Evolutionary conservation across 768 basidiomycete genomes (phyloP).

Genomic region (Leccinum sublutescens): DNA sequence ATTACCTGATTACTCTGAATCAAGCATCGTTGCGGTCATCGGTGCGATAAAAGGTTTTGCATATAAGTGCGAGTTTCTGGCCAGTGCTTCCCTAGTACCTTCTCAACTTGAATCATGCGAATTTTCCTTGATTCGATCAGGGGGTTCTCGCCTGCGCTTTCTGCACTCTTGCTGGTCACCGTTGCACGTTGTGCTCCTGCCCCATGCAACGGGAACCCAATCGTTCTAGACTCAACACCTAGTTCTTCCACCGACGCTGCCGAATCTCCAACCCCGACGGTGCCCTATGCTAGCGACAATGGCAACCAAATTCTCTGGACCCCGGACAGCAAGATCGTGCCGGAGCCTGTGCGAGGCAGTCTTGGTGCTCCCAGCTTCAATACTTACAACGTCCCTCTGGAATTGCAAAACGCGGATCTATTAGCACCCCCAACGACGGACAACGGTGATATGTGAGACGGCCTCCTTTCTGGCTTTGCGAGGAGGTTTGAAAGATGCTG

Average conservation of each 20-base stretch:
- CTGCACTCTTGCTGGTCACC: conserved; percentile 4
- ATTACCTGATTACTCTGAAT: neutral
- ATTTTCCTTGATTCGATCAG: conserved; percentile 6
- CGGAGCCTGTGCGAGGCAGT: conserved; percentile 41
- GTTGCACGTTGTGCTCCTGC: conserved; percentile 3
- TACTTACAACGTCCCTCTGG: conserved; percentile 52
- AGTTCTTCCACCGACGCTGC: conserved; percentile 20
- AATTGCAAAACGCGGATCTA: conserved; percentile 54
- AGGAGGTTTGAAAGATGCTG: neutral
- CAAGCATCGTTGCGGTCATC: neutral
- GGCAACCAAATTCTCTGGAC: conserved; percentile 45
- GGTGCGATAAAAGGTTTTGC: neutral
- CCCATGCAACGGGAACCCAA: neutral
- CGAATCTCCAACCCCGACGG: conserved; percentile 37
- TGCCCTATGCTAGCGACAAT: conserved; percentile 39
- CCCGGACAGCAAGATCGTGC: conserved; percentile 21
- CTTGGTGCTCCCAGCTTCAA: conserved; percentile 50
- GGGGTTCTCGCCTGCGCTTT: neutral
- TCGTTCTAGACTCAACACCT: neutral
- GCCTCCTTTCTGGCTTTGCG: neutral
- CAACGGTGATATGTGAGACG: conserved; percentile 43
- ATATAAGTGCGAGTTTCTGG: neutral
- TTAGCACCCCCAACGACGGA: conserved; percentile 63
- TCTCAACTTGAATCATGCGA: neutral
- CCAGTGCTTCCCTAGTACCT: neutral